Evolutionary conservation across 1,284 basidiomycete species (phyloP).

Genomic region (Termitomyces sp.): DNA sequence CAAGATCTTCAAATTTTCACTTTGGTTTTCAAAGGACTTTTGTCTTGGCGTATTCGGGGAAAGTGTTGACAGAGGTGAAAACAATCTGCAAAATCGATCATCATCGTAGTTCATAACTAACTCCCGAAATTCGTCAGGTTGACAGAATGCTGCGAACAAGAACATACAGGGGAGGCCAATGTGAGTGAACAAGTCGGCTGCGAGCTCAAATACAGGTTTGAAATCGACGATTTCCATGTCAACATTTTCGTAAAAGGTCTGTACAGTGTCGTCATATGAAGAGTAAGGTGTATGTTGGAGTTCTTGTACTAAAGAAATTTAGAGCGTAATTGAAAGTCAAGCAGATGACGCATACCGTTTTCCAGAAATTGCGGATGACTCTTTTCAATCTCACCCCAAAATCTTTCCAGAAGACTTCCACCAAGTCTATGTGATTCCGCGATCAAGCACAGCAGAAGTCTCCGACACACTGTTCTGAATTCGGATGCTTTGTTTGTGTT

Average conservation of each 20-base stretch:
- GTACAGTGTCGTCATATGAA: constrained; percentile 9
- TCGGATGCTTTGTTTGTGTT: constrained; percentile 1
- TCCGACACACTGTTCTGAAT: constrained; percentile 12
- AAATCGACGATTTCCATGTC: constrained; percentile 13
- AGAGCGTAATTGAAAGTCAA: neutral
- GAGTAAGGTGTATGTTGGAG: constrained; percentile 9
- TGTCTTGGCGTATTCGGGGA: constrained; percentile 7
- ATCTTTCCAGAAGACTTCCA: constrained; percentile 16
- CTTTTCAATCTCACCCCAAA: constrained; percentile 14
- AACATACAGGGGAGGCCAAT: constrained; percentile 21
- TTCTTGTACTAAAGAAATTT: constrained; percentile 15
- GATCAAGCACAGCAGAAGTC: constrained; percentile 15
- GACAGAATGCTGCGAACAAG: neutral
- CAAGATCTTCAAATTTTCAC: constrained; percentile 11
- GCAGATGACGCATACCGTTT: constrained; percentile 14
- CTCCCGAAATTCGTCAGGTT: constrained; percentile 9
- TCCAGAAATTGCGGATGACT: constrained; percentile 17
- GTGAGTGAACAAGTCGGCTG: constrained; percentile 21
- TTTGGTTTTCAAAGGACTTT: constrained; percentile 1
- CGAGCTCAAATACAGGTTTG: constrained; percentile 17
- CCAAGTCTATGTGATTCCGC: constrained; percentile 15
- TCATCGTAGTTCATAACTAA: constrained; percentile 10
- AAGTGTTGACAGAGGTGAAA: constrained; percentile 10
- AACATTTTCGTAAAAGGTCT: constrained; percentile 16
- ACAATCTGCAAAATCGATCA: constrained; percentile 2